Evolutionary conservation across 2,329 filamentous ascomycete genomes (phyloP).

Genomic region (Talaromyces albobiverticillius): DNA sequence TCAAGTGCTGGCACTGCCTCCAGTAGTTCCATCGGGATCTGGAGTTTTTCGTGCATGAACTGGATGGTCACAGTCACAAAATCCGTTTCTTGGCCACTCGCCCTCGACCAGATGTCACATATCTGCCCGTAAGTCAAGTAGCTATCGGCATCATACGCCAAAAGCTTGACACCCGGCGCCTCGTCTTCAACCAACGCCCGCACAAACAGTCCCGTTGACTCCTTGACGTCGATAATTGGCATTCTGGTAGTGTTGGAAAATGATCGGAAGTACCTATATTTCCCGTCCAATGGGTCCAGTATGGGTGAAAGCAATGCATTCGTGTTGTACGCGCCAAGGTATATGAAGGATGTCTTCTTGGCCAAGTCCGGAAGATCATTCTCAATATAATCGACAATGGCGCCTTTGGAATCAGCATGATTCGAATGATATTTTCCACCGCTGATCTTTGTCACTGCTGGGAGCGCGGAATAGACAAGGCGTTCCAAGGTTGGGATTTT

Average conservation of each 20-base stretch:
- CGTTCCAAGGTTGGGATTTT: not conserved
- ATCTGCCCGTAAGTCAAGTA: constrained; percentile 15
- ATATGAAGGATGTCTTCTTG: constrained; percentile 42
- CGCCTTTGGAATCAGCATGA: not conserved
- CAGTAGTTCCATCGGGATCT: not conserved
- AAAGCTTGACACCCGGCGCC: constrained; percentile 37
- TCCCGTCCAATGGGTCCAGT: constrained; percentile 24
- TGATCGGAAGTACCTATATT: constrained; percentile 33
- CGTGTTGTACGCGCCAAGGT: constrained; percentile 30
- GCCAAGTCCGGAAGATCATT: constrained; percentile 41
- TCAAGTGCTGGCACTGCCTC: not conserved
- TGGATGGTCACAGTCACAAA: not conserved
- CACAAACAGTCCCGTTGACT: constrained; percentile 46
- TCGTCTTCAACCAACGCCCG: constrained; percentile 41
- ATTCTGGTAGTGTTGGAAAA: constrained; percentile 23
- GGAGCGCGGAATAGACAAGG: not conserved
- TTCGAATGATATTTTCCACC: not conserved
- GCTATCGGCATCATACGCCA: constrained; percentile 42
- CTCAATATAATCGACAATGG: constrained; percentile 41
- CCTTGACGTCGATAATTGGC: constrained; percentile 40
- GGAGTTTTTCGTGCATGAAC: not conserved
- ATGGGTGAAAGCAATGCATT: constrained; percentile 31
- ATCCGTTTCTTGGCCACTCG: not conserved
- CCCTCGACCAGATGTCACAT: not conserved
- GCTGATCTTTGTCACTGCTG: not conserved